Base-by-base conservation (phyloP, 257 asterid genomes). In the Solanum dulcamara region DNA sequence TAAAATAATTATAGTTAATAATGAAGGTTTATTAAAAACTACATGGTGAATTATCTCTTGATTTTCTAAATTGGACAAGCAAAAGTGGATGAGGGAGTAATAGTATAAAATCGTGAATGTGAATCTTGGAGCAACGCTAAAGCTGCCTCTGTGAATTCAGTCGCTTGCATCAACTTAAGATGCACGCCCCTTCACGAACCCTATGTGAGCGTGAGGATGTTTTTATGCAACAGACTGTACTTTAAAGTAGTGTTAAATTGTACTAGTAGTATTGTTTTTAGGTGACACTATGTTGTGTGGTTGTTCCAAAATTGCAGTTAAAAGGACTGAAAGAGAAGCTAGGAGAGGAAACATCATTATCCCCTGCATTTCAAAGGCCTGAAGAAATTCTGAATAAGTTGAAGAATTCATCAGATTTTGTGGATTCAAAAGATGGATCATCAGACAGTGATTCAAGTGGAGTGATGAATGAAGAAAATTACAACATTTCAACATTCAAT, bases 401-500 rank as follows among this genome's bases (percentile, higher is more conserved):
- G 57, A 51, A 64, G 64, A 67, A 67, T 9, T 15, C 75, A 32
- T 80, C 50, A 15, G 86, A 79, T 71, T 28, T 74, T 53, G 35
- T 57, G 48, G 91, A 89, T 14, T 85, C 87, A 24, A 90, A 84
- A 84, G 91, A 88, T 26, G 90, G 91, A 1, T 85, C 86, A 59
- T 88, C 92, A 66, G 92, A 90, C 24, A 90, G 92, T 59, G 92
- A 88, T 64, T 90, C 91, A 35, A 87, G 89, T 83, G 89, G 88
- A 75, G 85, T 84, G 71, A 64, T 88, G 89, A 85, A 87, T 80
- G 90, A 87, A 57, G 89, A 87, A 50, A 75, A 68, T 84, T 83
- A 67, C 80, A 64, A 59, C 38, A 62, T 68, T 53, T 15, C 80
- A 53, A 67, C 44, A 7, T 84, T 83, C 9, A 81, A 75, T 50